Base-by-base conservation (phyloP, 2,329 filamentous ascomycete genomes). In the Lachnellula occidentalis region DNA sequence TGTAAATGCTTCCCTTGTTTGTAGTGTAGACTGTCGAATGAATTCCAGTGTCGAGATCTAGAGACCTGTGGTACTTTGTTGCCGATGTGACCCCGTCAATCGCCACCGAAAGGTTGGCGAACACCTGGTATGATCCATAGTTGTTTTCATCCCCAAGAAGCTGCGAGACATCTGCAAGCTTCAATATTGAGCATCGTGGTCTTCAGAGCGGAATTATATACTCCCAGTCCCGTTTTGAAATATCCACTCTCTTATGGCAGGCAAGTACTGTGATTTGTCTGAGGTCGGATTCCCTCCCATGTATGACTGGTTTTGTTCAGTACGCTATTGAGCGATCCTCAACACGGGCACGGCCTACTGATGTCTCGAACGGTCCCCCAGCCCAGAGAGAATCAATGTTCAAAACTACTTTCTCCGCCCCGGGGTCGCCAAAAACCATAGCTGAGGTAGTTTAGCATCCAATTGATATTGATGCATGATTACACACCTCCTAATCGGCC, bases 341-440 rank as follows among this genome's bases (percentile, higher is more conserved):
- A 48, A 11, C 15, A 46, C 22, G 14, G 11, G 22, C 4, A 1
- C 0, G 14, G 57, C 67, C 60, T 60, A 74, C 74, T 17, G 64
- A 63, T 39, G 63, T 66, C 52, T 76, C 69, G 53, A 79, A 80
- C 0, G 76, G 76, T 0, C 77, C 77, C 2, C 75, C 76, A 2
- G 73, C 74, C 77, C 76, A 80, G 1, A 80, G 59, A 2, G 70
- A 75, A 54, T 80, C 77, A 17, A 77, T 59, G 48, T 80, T 80
- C 37, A 79, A 53, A 19, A 68, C 71, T 5, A 78, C 50, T 22
- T 69, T 72, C 48, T 78, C 76, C 1, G 65, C 58, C 2, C 73
- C 72, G 0, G 76, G 69, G 15, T 66, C 57, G 0, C 77, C 76
- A 52, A 74, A 74, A 0, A 74, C 70, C 31, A 78, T 71, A 2